Evolutionary conservation across 108 stramenopile genomes (phyloP), one percentile per base, ranked within the genome.

Genomic region (Skeletonema potamos): DNA sequence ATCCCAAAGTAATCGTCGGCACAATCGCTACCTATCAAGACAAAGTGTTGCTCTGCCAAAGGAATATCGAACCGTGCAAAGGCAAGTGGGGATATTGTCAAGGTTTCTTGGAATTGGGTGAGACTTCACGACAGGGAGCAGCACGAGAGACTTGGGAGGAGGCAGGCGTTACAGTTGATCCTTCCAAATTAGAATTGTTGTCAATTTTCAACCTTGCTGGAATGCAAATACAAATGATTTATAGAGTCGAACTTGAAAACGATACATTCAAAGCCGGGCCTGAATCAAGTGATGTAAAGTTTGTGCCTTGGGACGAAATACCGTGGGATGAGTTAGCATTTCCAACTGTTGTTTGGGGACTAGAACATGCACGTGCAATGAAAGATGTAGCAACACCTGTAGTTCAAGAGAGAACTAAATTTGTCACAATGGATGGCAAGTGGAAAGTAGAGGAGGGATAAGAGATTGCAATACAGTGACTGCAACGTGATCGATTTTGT

Each of bases 1-100:
- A 78, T 44, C 77, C 77, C 32, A 78, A 78, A 32, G 44, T 78
- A 0, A 58, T 78, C 17, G 77, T 78, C 7, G 77, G 77, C 7
- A 58, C 73, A 28, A 74, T 78, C 26, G 66, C 66, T 66, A 78
- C 77, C 6, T 39, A 73, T 44, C 32, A 68, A 22, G 57, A 66
- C 58, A 51, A 34, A 64, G 81, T 82, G 17, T 59, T 82, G 2
- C 60, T 82, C 10, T 77, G 81, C 54, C 29, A 82, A 60, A 58
- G 81, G 54, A 64, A 70, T 30, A 82, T 82, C 34, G 81, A 82
- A 58, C 81, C 81, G 20, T 77, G 76, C 48, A 61, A 60, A 18
- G 81, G 81, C 10, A 82, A 72, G 18, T 82, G 81, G 81, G 79
- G 79, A 30, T 76, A 76, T 58, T 74, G 74, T 7, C 79, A 80